Conservation (phyloP, 441 rosid genomes). For the Corymbia calophylla region DNA sequence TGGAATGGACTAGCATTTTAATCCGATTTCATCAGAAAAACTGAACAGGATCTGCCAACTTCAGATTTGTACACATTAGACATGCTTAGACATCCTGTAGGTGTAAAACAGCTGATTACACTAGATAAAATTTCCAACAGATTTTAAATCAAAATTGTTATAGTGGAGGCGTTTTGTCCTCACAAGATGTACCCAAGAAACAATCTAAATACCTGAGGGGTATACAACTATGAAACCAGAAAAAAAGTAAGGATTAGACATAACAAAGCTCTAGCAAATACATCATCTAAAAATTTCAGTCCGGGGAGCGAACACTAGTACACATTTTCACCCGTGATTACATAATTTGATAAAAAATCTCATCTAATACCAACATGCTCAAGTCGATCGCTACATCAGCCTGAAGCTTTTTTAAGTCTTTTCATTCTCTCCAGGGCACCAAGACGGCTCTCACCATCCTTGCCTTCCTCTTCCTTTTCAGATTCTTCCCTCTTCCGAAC, state of each 20-base stretch:
- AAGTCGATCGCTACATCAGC: background rate
- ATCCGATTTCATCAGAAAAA: background rate
- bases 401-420: conserved; percentile 31
- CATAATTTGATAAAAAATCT: background rate
- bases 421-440: conserved; percentile 90
- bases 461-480: conserved; percentile 15
- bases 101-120: background rate
- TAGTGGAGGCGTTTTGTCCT: background rate
- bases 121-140: background rate
- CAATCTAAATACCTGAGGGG: background rate
- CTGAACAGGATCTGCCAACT: background rate
- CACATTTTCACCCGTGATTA: background rate
- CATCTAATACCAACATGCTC: background rate
- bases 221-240: background rate
- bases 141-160: background rate
- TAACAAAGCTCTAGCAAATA: background rate
- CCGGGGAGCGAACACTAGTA: background rate
- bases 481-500: conserved; percentile 63
- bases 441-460: conserved; percentile 42
- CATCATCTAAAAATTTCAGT: background rate
- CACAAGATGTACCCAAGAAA: background rate
- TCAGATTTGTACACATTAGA: background rate
- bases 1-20: background rate
- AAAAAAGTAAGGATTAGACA: background rate
- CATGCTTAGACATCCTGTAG: background rate